Conservation (phyloP, 495 filamentous ascomycete species). For the Daldinia decipiens region DNA sequence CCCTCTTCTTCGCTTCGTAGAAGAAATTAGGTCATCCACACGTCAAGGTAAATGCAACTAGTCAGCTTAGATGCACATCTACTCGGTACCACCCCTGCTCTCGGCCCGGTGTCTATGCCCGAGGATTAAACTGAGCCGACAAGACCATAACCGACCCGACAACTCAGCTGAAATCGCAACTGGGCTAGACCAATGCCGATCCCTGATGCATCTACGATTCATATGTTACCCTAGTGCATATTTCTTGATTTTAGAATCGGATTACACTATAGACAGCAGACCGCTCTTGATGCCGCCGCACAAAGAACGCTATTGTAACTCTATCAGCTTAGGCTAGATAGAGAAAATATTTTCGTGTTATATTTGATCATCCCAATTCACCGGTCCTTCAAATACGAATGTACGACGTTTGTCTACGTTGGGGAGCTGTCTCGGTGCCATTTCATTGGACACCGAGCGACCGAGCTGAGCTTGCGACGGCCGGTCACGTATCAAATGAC, state of each 20-base stretch:
- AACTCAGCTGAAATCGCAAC: conserved; percentile 28
- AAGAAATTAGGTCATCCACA: conserved; percentile 11
- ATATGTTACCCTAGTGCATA: conserved; percentile 10
- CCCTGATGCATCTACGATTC: conserved; percentile 1
- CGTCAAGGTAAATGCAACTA: conserved; percentile 16
- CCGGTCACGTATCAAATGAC: conserved; percentile 37
- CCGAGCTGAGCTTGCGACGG: conserved; percentile 27
- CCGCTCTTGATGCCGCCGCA: conserved; percentile 21
- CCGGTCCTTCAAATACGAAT: conserved; percentile 27
- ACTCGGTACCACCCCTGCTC: conserved; percentile 20
- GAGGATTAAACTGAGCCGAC: conserved; percentile 29
- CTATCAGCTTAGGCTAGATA: conserved; percentile 8
- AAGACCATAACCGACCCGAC: conserved; percentile 26
- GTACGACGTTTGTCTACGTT: conserved; percentile 29
- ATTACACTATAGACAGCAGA: conserved; percentile 13
- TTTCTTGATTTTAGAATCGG: conserved; percentile 4
- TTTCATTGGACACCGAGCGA: conserved; percentile 38
- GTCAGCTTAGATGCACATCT: conserved; percentile 21
- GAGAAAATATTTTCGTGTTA: conserved; percentile 15
- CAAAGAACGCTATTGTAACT: conserved; percentile 17
- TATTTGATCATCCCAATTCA: conserved; percentile 23
- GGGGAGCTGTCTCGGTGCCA: conserved; percentile 5
- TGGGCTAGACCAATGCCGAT: conserved; percentile 11
- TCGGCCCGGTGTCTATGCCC: conserved; percentile 33
- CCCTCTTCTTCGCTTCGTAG: conserved; percentile 1